Evolutionary conservation across 1,284 basidiomycete genomes (phyloP), one percentile per base, ranked within the genome.

Genomic region (Serendipita sp.): DNA sequence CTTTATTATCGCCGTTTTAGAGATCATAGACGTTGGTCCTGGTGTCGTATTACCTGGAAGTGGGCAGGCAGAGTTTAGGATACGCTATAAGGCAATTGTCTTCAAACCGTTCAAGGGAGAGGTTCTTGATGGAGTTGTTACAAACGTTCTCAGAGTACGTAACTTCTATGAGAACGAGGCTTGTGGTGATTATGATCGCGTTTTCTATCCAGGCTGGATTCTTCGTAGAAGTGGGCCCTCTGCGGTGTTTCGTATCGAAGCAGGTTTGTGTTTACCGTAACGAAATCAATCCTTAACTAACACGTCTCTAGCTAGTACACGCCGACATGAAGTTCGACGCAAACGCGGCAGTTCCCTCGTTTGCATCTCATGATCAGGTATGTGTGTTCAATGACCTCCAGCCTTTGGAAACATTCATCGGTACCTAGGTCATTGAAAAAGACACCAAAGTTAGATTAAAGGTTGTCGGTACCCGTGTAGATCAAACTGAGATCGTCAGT

Each of bases 61-160:
- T 38, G 94, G 94, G 0, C 90, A 95, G 73, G 94, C 94, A 2
- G 91, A 95, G 74, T 97, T 97, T 74, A 82, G 91, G 67, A 91
- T 90, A 35, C 79, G 86, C 60, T 95, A 94, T 74, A 85, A 89
- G 26, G 93, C 93, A 8, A 91, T 97, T 67, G 93, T 97, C 41
- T 94, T 94, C 81, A 93, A 94, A 74, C 94, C 94, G 38, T 99
- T 98, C 82, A 97, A 98, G 75, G 94, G 94, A 26, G 95, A 99
- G 74, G 95, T 98, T 3, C 91, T 99, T 42, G 96, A 99, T 73
- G 95, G 93, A 1, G 87, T 94, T 5, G 95, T 99, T 30, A 88
- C 88, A 68, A 94, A 92, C 67, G 96, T 99, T 45, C 96, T 90
- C 74, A 97, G 98, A 81, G 91, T 92, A 68, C 69, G 85, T 13